phyloP scores from a whole-genome alignment of 1,284 basidiomycete species.

The Coriolopsis trogii region DNA sequence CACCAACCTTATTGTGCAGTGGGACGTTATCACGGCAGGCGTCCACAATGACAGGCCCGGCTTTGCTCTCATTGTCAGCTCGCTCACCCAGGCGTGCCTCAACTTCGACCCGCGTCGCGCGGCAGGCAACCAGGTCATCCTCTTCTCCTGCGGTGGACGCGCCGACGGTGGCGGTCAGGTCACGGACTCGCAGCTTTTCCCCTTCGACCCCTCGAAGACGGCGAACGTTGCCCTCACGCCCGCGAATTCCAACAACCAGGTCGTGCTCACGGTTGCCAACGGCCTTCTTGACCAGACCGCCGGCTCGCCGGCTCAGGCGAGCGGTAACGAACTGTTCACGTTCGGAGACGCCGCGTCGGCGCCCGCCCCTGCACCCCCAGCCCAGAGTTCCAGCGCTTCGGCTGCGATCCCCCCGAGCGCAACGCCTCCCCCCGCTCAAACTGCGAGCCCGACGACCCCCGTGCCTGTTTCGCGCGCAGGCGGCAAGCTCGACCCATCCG shows the following conservation, averaged over 20 bases:
- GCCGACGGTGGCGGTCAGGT: slow-evolving; percentile 9
- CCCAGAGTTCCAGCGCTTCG: too few species aligned
- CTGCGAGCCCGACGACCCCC: neutral
- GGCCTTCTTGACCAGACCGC: too few species aligned
- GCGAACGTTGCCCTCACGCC: slow-evolving; percentile 1
- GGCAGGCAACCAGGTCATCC: slow-evolving; percentile 6
- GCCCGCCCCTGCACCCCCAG: too few species aligned
- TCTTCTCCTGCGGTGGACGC: slow-evolving; percentile 11
- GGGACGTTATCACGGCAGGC: slow-evolving; percentile 1
- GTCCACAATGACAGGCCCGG: slow-evolving; percentile 6
- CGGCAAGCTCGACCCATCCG: slow-evolving; percentile 4
- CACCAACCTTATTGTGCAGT: too few species aligned
- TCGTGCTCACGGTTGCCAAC: too few species aligned
- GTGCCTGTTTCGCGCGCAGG: slow-evolving; percentile 5
- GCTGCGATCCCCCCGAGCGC: too few species aligned
- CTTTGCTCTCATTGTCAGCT: slow-evolving; percentile 4
- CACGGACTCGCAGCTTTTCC: slow-evolving; percentile 8
- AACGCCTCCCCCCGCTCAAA: too few species aligned
- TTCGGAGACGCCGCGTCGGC: too few species aligned
- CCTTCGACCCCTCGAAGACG: slow-evolving; percentile 5
- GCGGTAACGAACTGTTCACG: too few species aligned
- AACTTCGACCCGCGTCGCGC: slow-evolving; percentile 13
- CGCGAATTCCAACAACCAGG: slow-evolving; percentile 4
- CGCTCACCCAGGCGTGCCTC: slow-evolving; percentile 5
- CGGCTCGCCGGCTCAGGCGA: too few species aligned